A percentile compares a stretch with the other conserved stretches of the same genome.
These are phyloP conservation scores for Gossypium gossypioides DNA, from an alignment of 441 rosid species.

Conservation along the genomic window DNA sequence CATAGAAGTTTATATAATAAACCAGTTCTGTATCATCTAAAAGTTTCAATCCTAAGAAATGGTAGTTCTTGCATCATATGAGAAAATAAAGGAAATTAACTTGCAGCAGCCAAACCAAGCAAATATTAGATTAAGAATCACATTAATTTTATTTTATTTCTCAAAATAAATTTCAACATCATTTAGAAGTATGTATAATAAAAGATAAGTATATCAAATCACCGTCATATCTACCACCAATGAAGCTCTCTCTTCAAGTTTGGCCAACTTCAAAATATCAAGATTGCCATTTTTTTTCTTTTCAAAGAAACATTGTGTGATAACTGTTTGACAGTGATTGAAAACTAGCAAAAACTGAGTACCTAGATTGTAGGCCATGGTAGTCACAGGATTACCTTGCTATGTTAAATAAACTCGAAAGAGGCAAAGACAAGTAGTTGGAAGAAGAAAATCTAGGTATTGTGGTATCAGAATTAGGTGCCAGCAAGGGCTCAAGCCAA, in stretches of 20 bases:
- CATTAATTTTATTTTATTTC: not conserved
- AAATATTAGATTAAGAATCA: not conserved
- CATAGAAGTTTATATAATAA: not conserved
- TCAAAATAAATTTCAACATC: not conserved
- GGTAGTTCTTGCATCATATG: not conserved
- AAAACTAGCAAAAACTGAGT: not conserved
- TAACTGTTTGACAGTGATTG: not conserved
- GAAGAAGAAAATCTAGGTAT: constrained; percentile 77
- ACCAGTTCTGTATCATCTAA: not conserved
- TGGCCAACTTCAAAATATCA: not conserved
- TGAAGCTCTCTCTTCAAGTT: not conserved
- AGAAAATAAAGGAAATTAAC: not conserved
- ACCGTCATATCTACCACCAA: not conserved
- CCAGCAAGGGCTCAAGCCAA: constrained; percentile 83
- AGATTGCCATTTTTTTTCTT: not conserved
- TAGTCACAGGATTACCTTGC: constrained; percentile 51
- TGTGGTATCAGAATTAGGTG: constrained; percentile 55
- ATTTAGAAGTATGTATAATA: not conserved
- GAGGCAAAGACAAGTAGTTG: constrained; percentile 77
- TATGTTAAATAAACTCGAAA: constrained; percentile 73
- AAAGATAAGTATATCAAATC: not conserved
- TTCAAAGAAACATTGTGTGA: not conserved
- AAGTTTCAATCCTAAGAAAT: not conserved
- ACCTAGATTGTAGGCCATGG: not conserved
- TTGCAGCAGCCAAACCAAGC: not conserved